Evolutionary conservation across 1,284 basidiomycete genomes (phyloP).

Genomic region (Thecaphora thlaspeos): DNA sequence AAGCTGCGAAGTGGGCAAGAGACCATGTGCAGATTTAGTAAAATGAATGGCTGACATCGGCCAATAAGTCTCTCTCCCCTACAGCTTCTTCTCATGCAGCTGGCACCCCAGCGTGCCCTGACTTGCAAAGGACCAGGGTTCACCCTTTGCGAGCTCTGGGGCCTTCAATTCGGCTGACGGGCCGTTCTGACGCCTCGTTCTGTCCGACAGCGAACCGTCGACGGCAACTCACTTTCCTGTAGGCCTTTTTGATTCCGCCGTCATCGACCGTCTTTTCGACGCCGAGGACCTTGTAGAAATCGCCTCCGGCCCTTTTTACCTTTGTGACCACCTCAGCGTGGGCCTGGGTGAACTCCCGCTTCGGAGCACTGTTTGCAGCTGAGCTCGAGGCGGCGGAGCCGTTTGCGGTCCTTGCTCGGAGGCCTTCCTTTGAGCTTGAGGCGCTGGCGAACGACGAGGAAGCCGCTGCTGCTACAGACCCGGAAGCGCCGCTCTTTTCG

Average conservation of each 20-base stretch:
- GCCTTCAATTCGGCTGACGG: too few relatives aligned
- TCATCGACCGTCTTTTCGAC: constrained; percentile 83
- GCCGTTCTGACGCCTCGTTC: too few relatives aligned
- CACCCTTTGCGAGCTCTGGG: too few relatives aligned
- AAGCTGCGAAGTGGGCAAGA: constrained; percentile 64
- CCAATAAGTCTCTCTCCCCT: too few relatives aligned
- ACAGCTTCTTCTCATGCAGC: too few relatives aligned
- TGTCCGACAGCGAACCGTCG: too few relatives aligned
- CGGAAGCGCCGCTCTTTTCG: constrained; percentile 52
- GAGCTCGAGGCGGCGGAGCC: constrained; percentile 58
- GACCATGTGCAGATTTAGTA: too few relatives aligned
- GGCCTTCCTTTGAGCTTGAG: constrained; percentile 61
- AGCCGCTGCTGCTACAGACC: constrained; percentile 59
- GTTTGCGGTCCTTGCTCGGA: constrained; percentile 59
- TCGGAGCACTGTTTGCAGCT: constrained; percentile 49
- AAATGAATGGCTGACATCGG: too few relatives aligned
- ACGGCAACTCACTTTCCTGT: constrained; percentile 90
- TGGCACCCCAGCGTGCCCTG: too few relatives aligned
- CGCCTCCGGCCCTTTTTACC: constrained; percentile 74
- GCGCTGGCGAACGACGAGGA: constrained; percentile 66
- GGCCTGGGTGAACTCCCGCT: constrained; percentile 82
- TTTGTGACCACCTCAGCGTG: constrained; percentile 82
- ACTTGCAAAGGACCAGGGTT: too few relatives aligned
- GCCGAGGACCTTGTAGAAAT: constrained; percentile 90
- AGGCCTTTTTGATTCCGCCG: constrained; percentile 80